Conservation (phyloP, 2,329 filamentous ascomycete genomes). For the Sphaerulina populicola region DNA sequence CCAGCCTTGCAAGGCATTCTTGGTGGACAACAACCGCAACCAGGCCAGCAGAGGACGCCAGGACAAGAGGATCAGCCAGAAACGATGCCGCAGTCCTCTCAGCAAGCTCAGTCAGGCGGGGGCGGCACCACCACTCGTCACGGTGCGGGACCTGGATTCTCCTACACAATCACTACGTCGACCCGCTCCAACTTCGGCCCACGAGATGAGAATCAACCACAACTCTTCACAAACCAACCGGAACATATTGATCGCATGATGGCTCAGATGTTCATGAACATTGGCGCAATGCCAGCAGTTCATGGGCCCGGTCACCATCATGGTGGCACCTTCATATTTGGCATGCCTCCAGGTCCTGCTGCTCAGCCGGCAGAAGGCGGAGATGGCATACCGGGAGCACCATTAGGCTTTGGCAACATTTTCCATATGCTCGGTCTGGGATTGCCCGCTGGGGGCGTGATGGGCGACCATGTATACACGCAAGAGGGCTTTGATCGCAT, state of each 20-base stretch:
- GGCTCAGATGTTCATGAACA: slow-evolving; percentile 29
- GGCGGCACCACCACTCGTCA: slow-evolving; percentile 13
- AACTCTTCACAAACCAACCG: slow-evolving; percentile 34
- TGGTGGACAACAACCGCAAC: slow-evolving; percentile 13
- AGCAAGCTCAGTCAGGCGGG: slow-evolving; percentile 10
- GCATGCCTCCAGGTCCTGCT: neutral
- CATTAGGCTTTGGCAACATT: slow-evolving; percentile 18
- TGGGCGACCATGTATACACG: slow-evolving; percentile 75
- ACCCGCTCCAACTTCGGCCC: slow-evolving; percentile 37
- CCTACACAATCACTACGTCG: slow-evolving; percentile 29
- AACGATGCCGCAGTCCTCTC: neutral
- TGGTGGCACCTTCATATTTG: slow-evolving; percentile 1
- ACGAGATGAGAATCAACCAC: slow-evolving; percentile 45
- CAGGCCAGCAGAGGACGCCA: slow-evolving; percentile 13
- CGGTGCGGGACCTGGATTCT: slow-evolving; percentile 25
- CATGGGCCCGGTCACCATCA: slow-evolving; percentile 1
- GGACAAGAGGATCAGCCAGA: slow-evolving; percentile 7
- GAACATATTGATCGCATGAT: slow-evolving; percentile 28
- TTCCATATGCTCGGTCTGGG: slow-evolving; percentile 24
- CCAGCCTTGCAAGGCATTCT: slow-evolving; percentile 19
- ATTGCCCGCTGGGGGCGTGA: slow-evolving; percentile 39
- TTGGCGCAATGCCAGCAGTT: slow-evolving; percentile 20
- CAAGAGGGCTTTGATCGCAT: slow-evolving; percentile 87
- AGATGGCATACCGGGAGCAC: slow-evolving; percentile 6
- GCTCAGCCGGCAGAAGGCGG: neutral